These are phyloP conservation scores for Sugiyamaella qingdaonensis DNA, from an alignment of 805 yeast species.

Conservation along the genomic window DNA sequence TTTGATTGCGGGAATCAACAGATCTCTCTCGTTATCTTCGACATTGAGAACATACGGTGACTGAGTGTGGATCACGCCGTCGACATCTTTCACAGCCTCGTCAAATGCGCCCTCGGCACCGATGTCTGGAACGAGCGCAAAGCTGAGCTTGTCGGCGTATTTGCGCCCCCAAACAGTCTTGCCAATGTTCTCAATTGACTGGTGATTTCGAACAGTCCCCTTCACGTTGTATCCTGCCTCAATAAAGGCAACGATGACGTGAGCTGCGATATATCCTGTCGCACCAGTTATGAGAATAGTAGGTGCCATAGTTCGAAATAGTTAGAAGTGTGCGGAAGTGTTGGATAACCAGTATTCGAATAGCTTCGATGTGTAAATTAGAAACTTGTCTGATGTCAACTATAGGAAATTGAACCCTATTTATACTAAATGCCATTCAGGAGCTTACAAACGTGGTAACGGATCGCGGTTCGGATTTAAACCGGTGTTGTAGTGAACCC, in stretches of 20 bases:
- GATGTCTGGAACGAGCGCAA: conserved; percentile 31
- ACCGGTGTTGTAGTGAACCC: too few species aligned
- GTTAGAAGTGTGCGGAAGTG: too few species aligned
- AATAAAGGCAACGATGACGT: conserved; percentile 33
- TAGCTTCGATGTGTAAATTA: too few species aligned
- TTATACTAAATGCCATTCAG: too few species aligned
- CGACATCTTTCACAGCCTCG: conserved; percentile 37
- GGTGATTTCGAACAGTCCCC: conserved; percentile 45
- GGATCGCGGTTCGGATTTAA: too few species aligned
- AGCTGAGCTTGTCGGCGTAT: conserved; percentile 20
- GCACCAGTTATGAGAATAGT: conserved; percentile 22
- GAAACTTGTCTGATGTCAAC: too few species aligned
- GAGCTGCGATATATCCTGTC: conserved; percentile 22
- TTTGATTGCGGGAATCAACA: conserved; percentile 43
- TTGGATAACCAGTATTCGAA: too few species aligned
- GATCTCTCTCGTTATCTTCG: conserved; percentile 38
- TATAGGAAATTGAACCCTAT: too few species aligned
- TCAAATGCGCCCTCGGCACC: conserved; percentile 44
- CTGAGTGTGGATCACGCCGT: conserved; percentile 39
- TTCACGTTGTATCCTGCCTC: conserved; percentile 40
- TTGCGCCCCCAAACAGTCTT: conserved; percentile 12
- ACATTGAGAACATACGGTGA: conserved; percentile 34
- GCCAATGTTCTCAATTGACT: conserved; percentile 32
- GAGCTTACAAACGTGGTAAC: too few species aligned
- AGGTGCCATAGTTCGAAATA: not conserved